These are phyloP conservation scores for Calonectria pseudoturangicola DNA, from an alignment of 2,329 filamentous ascomycete genomes.

Conservation along the genomic window DNA sequence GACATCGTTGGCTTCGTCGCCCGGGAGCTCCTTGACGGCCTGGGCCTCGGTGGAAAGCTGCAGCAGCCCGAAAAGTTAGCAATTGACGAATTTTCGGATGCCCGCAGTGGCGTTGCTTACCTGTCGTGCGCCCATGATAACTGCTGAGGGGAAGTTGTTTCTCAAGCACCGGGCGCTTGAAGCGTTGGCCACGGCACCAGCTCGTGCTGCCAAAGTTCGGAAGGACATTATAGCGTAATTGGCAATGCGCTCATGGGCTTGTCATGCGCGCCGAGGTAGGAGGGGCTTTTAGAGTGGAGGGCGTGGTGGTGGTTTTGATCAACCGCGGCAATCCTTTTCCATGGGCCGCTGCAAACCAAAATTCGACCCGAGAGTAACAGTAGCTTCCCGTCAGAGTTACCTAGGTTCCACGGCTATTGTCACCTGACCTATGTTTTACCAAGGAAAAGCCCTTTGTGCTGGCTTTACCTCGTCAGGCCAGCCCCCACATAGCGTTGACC, in stretches of 20 bases:
- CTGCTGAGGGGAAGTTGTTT: slow-evolving; percentile 78
- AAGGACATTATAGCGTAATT: slow-evolving; percentile 73
- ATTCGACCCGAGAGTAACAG: slow-evolving; percentile 49
- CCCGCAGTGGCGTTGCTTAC: slow-evolving; percentile 45
- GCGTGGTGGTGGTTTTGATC: slow-evolving; percentile 42
- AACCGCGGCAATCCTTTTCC: slow-evolving; percentile 59
- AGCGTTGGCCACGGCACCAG: slow-evolving; percentile 70
- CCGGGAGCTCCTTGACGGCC: slow-evolving; percentile 73
- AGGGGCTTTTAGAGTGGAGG: slow-evolving; percentile 37
- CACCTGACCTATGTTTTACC: slow-evolving; percentile 46
- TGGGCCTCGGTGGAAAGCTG: slow-evolving; percentile 61
- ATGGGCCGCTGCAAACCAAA: slow-evolving; percentile 55
- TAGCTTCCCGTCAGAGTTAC: slow-evolving; percentile 43
- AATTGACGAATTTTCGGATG: background rate
- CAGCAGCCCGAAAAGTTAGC: slow-evolving; percentile 37
- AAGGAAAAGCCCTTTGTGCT: background rate
- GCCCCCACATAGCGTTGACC: slow-evolving; percentile 39
- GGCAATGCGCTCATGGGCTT: slow-evolving; percentile 60
- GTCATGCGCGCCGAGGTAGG: slow-evolving; percentile 59
- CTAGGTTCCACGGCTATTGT: slow-evolving; percentile 35
- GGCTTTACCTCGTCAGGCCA: too few relatives aligned
- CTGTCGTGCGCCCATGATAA: slow-evolving; percentile 71
- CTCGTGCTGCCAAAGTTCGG: slow-evolving; percentile 71
- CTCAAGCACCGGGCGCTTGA: slow-evolving; percentile 64
- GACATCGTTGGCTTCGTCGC: slow-evolving; percentile 91